Base-by-base conservation (phyloP, 306 rosid genomes). In the Quercus ilex region DNA sequence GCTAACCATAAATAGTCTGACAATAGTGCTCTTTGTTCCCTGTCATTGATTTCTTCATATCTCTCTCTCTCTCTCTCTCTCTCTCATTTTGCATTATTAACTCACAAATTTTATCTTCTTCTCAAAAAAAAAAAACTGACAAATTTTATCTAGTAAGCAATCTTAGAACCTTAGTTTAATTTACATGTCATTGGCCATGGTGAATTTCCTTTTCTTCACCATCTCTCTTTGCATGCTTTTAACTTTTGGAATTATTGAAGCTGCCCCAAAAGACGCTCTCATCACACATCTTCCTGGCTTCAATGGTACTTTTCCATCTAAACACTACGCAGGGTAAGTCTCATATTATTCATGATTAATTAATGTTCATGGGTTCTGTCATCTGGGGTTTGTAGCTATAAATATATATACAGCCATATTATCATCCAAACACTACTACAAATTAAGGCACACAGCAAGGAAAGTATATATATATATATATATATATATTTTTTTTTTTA, bases 251-350 rank as follows among this genome's bases (percentile, higher is more conserved):
- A 3, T 64, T 17, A 43, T 56, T 38, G 84, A 82, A 46, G 86
- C 79, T n/a, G 83, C 79, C 19, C 87, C 89, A 43, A 8, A 12
- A 58, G 43, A 15, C 68, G 67, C 87, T 80, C 72, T 83, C 10
- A 69, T 87, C 78, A 82, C 83, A 9, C 74, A 72, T 0, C 86
- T 87, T 69, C 89, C 91, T 18, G 91, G 87, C 19, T 87, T 87
- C 75, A 63, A 62, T 62, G 83, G 78, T 53, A 15, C 35, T 33
- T 85, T 87, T 33, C 87, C 85, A 7, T 85, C 91, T 51, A 80
- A 72, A 53, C 91, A 87, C 72, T 76, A 82, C 73, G 67, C 87
- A 5, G 91, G 91, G 89, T 87, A 38, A 21, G 68, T 18, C 8
- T 38, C 8, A 12, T 28, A 14, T 15, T 62, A 3, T 55, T 25